phyloP scores from a whole-genome alignment of 140 eudicot genomes.

The Stevia rebaudiana region DNA sequence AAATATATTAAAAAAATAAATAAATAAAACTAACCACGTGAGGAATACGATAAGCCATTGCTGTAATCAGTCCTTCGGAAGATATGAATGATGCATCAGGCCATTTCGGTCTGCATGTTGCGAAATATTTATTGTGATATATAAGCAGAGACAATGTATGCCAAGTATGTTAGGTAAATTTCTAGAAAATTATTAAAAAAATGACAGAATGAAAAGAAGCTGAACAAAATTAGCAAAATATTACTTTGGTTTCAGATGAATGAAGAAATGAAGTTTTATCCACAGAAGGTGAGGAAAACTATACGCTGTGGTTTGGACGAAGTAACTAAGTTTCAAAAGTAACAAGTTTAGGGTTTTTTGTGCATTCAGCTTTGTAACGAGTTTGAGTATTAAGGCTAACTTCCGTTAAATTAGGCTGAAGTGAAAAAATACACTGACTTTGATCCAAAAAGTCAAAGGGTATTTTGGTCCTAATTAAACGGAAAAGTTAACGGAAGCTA shows the following conservation, averaged over 20 bases:
- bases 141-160: background rate
- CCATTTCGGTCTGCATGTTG: slow-evolving; percentile 85
- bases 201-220: background rate
- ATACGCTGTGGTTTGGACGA: too few relatives aligned
- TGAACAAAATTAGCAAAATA: background rate
- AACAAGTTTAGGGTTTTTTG: too few relatives aligned
- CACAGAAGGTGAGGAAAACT: background rate
- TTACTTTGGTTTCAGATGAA: background rate
- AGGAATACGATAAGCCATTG: slow-evolving; percentile 97
- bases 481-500: too few relatives aligned
- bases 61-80: slow-evolving; percentile 84
- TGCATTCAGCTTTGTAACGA: too few relatives aligned
- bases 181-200: background rate
- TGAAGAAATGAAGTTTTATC: background rate
- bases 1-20: background rate
- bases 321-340: too few relatives aligned
- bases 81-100: slow-evolving; percentile 77
- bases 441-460: too few relatives aligned
- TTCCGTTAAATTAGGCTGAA: too few relatives aligned
- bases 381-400: too few relatives aligned
- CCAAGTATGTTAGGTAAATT: background rate
- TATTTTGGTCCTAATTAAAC: too few relatives aligned
- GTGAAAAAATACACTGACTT: too few relatives aligned
- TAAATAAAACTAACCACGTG: slow-evolving; percentile 66
- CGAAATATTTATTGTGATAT: background rate